Evolutionary conservation across 1,139 yeast species (phyloP).

Genomic region (Blastobotrys raffinosifermentans): DNA sequence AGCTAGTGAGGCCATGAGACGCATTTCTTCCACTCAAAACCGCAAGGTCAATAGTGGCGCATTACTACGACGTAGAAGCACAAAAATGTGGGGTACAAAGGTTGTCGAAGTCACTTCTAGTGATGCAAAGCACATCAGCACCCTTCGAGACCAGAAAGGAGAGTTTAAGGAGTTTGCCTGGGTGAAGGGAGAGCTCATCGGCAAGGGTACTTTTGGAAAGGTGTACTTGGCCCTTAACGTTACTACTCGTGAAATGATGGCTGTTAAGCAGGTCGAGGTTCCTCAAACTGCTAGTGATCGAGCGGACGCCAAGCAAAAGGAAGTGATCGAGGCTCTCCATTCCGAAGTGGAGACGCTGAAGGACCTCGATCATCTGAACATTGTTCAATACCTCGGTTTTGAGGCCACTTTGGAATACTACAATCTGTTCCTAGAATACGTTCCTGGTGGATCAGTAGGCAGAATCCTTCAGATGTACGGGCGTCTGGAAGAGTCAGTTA

Average conservation of each 20-base stretch:
- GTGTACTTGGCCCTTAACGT: slow-evolving; percentile 90
- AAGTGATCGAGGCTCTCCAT: slow-evolving; percentile 74
- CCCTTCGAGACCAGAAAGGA: slow-evolving; percentile 57
- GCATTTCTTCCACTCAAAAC: slow-evolving; percentile 11
- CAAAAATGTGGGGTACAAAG: slow-evolving; percentile 96
- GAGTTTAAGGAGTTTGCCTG: slow-evolving; percentile 84
- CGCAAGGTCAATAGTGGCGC: slow-evolving; percentile 19
- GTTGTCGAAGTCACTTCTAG: slow-evolving; percentile 63
- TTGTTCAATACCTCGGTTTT: slow-evolving; percentile 92
- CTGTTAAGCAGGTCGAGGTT: slow-evolving; percentile 89
- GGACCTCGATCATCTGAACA: slow-evolving; percentile 87
- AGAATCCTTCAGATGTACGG: slow-evolving; percentile 81
- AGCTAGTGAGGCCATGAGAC: slow-evolving; percentile 33
- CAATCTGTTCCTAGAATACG: slow-evolving; percentile 87
- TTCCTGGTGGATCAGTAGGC: slow-evolving; percentile 96
- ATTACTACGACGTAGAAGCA: slow-evolving; percentile 63
- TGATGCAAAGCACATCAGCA: slow-evolving; percentile 36
- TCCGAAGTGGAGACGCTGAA: slow-evolving; percentile 93
- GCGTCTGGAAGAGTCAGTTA: slow-evolving; percentile 70
- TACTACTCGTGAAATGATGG: slow-evolving; percentile 98
- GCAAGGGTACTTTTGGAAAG: slow-evolving; percentile 96
- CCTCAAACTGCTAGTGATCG: slow-evolving; percentile 45
- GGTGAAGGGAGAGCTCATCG: slow-evolving; percentile 96
- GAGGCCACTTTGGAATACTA: slow-evolving; percentile 71
- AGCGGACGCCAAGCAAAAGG: slow-evolving; percentile 41